A percentile compares a stretch with the other conserved stretches of the same genome.
These are phyloP conservation scores for Actinidia arguta DNA, from an alignment of 179 eudicot species.

Conservation along the genomic window DNA sequence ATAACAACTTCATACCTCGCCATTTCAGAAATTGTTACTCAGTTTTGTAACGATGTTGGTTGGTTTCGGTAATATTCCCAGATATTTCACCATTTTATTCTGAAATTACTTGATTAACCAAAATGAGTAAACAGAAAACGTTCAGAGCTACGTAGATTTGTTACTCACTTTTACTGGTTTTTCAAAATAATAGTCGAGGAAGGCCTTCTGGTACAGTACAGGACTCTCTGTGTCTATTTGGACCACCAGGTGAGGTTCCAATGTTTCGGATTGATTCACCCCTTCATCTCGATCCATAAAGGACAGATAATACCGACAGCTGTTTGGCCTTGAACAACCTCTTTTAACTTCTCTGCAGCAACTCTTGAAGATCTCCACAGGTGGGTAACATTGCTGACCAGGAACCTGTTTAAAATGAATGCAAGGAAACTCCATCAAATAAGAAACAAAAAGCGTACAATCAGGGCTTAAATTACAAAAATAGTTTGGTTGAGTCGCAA, in stretches of 20 bases:
- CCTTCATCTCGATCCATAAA: conserved; percentile 34
- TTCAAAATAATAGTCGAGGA: conserved; percentile 53
- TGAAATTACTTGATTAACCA: not conserved
- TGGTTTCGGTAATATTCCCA: not conserved
- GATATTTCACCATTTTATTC: not conserved
- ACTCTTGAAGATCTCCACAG: conserved; percentile 41
- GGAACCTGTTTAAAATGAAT: conserved; percentile 40
- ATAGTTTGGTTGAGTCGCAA: not conserved
- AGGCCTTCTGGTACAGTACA: conserved; percentile 50
- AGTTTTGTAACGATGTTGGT: not conserved
- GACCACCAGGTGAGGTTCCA: conserved; percentile 46
- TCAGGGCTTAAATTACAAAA: not conserved
- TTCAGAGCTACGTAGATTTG: not conserved
- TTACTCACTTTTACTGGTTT: conserved; percentile 48
- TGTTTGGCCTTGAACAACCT: conserved; percentile 30
- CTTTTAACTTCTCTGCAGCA: conserved; percentile 51
- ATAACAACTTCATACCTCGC: not conserved
- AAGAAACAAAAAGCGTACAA: not conserved
- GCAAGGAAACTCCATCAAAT: not conserved
- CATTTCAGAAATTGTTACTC: not conserved
- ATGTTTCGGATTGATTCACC: conserved; percentile 15
- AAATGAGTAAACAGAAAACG: not conserved
- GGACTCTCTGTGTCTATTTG: conserved; percentile 72
- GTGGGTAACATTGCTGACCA: conserved; percentile 44
- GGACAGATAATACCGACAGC: conserved; percentile 46